Percentiles rank a stretch among this genome's conserved stretches.
These are phyloP conservation scores for Pestalotiopsis sp. DNA, from an alignment of 2,329 filamentous ascomycete genomes.

Conservation along the genomic window DNA sequence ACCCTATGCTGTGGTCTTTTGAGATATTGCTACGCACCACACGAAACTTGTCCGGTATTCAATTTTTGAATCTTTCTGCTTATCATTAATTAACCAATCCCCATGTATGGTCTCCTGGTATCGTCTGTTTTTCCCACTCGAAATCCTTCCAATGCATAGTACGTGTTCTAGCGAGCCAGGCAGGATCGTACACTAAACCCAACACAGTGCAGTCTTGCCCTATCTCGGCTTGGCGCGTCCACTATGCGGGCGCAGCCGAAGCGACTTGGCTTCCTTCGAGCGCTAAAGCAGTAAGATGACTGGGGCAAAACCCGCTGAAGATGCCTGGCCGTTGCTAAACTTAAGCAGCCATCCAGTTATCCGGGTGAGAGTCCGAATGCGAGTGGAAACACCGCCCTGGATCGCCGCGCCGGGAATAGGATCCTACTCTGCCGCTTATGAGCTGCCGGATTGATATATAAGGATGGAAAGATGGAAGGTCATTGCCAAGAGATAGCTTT, in stretches of 20 bases:
- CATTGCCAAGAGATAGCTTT: background rate
- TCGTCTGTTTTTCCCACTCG: background rate
- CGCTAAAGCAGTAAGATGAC: background rate
- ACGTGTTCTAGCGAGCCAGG: background rate
- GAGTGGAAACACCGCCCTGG: background rate
- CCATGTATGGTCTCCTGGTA: background rate
- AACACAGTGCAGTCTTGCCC: background rate
- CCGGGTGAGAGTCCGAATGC: conserved; percentile 3
- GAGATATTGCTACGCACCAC: too few species aligned
- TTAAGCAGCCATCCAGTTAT: background rate
- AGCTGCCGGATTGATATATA: background rate
- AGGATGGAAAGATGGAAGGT: background rate
- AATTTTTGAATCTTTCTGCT: too few species aligned
- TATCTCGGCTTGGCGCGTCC: background rate
- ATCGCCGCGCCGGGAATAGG: background rate
- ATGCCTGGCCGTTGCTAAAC: background rate
- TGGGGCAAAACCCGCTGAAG: background rate
- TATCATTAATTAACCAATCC: too few species aligned
- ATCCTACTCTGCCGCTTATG: background rate
- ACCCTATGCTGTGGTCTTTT: too few species aligned
- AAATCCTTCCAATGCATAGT: background rate
- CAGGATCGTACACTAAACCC: background rate
- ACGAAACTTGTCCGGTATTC: too few species aligned
- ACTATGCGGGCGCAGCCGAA: background rate
- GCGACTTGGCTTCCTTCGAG: background rate